phyloP scores from a whole-genome alignment of 192 early-diverging fungal genomes.

The Neocallimastix lanati region DNA sequence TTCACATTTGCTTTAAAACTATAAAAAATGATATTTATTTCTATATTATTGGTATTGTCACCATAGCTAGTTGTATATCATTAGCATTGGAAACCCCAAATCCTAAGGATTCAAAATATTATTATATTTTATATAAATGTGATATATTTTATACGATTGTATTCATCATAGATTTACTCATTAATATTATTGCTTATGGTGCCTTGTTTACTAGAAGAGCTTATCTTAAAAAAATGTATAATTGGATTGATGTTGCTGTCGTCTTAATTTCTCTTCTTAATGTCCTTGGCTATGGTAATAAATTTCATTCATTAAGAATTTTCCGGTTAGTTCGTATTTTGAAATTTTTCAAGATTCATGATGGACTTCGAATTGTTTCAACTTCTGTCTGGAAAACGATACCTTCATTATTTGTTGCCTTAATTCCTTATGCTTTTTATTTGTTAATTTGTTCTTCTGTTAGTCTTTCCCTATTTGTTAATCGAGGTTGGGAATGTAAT shows the following conservation, averaged over 20 bases:
- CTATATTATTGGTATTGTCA: neutral
- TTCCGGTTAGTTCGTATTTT: neutral
- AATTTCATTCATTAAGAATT: neutral
- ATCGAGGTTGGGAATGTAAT: neutral
- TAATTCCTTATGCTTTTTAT: neutral
- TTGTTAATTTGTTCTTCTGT: neutral
- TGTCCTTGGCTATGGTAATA: neutral
- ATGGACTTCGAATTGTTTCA: neutral
- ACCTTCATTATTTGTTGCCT: neutral
- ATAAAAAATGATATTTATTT: neutral
- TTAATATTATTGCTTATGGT: neutral
- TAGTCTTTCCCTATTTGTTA: neutral
- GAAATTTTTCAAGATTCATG: neutral
- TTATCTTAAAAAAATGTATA: neutral
- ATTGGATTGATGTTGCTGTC: neutral
- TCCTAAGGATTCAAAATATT: neutral
- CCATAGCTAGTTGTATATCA: neutral
- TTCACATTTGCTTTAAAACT: neutral
- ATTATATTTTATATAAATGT: neutral
- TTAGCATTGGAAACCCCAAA: neutral
- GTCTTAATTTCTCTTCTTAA: neutral
- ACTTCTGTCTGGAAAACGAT: neutral
- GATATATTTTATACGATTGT: neutral
- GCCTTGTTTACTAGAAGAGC: neutral
- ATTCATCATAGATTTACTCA: neutral